These are phyloP conservation scores for Ogataea glucozyma DNA, from an alignment of 805 yeast species.

Conservation along the genomic window DNA sequence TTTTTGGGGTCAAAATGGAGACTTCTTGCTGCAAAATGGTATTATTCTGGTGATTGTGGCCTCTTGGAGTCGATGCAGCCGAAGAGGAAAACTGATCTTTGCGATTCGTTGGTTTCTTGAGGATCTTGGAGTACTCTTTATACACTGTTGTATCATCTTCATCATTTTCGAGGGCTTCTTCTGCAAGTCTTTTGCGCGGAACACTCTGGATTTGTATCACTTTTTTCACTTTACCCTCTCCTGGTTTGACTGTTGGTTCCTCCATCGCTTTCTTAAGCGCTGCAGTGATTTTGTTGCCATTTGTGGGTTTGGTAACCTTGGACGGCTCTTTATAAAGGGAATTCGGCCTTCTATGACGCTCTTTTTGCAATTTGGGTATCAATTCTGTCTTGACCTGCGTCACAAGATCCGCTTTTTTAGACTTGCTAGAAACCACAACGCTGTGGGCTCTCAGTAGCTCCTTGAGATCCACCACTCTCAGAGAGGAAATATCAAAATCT, in stretches of 20 bases:
- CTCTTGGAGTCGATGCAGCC: constrained; percentile 16
- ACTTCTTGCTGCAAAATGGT: constrained; percentile 4
- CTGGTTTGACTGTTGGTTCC: background rate
- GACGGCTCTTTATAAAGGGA: background rate
- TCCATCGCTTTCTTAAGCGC: constrained; percentile 4
- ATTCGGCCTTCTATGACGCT: too few relatives aligned
- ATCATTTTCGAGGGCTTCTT: constrained; percentile 12
- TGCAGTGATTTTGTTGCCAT: background rate
- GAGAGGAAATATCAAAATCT: constrained; percentile 63
- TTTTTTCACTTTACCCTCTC: constrained; percentile 12
- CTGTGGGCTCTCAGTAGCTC: constrained; percentile 56
- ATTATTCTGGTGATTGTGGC: constrained; percentile 1
- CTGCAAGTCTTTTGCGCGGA: constrained; percentile 21
- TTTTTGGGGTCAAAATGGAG: background rate
- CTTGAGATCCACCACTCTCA: constrained; percentile 67
- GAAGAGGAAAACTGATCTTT: constrained; percentile 30
- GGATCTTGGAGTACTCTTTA: constrained; percentile 23
- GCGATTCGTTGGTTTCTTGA: constrained; percentile 26
- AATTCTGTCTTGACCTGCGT: constrained; percentile 6
- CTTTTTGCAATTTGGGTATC: background rate
- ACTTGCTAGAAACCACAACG: constrained; percentile 52
- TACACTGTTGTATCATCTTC: constrained; percentile 23
- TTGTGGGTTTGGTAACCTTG: background rate
- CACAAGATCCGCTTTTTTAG: constrained; percentile 66
- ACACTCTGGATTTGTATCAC: constrained; percentile 14